A percentile compares a stretch with the other conserved stretches of the same genome.
Evolutionary conservation across 305 asterid genomes (phyloP).

Genomic region (Fraxinus angustifolia): DNA sequence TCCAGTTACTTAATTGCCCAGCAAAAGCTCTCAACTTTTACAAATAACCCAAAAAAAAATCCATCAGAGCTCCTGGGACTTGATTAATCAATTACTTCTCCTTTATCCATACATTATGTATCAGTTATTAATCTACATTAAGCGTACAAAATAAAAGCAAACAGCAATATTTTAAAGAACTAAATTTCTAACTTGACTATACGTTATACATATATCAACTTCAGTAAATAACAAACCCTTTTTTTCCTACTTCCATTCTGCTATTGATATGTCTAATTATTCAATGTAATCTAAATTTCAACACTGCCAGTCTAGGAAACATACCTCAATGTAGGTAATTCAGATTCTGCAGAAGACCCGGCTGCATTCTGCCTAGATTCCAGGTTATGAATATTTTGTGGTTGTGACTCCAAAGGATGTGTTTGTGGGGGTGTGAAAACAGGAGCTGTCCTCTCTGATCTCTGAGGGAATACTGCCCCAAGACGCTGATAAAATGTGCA

Average conservation of each 20-base stretch:
- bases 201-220: slow-evolving; percentile 1
- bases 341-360: slow-evolving; percentile 90
- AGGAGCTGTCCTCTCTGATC: slow-evolving; percentile 82
- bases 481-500: slow-evolving; percentile 60
- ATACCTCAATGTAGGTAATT: slow-evolving; percentile 89
- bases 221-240: not conserved
- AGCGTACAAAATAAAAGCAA: slow-evolving; percentile 8
- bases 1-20: slow-evolving; percentile 9
- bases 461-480: slow-evolving; percentile 96
- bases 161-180: slow-evolving; percentile 6
- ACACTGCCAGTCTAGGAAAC: slow-evolving; percentile 9
- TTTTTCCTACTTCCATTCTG: not conserved
- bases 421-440: slow-evolving; percentile 91
- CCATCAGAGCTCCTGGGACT: not conserved
- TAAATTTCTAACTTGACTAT: not conserved
- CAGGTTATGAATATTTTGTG: slow-evolving; percentile 69
- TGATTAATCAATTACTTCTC: not conserved
- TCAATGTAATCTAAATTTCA: not conserved
- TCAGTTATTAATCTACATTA: not conserved
- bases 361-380: slow-evolving; percentile 62
- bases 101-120: not conserved
- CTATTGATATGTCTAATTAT: not conserved
- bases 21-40: not conserved
- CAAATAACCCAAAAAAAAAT: not conserved
- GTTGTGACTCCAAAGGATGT: slow-evolving; percentile 80